Evolutionary conservation across 2,329 filamentous ascomycete genomes (phyloP).

Genomic region (Biscogniauxia mediterranea): DNA sequence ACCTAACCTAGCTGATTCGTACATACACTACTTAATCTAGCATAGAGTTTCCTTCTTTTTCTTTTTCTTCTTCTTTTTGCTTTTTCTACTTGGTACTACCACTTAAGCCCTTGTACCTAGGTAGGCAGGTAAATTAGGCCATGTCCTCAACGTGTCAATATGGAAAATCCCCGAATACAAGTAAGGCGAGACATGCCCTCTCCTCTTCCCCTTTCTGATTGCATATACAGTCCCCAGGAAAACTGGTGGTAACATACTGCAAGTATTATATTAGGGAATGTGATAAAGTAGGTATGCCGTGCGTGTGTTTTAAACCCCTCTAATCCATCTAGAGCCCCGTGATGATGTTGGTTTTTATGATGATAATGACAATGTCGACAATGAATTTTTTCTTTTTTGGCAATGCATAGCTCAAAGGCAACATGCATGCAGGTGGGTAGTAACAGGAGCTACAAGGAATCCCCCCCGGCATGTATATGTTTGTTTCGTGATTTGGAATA

Average conservation of each 20-base stretch:
- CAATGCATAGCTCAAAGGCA: slow-evolving; percentile 18
- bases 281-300: slow-evolving; percentile 12
- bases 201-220: slow-evolving; percentile 1
- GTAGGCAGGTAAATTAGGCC: background rate
- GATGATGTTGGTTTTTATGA: background rate
- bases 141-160: background rate
- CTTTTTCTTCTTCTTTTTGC: background rate
- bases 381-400: slow-evolving; percentile 1
- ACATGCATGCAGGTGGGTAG: slow-evolving; percentile 11
- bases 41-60: background rate
- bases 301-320: slow-evolving; percentile 21
- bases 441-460: slow-evolving; percentile 3
- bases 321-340: slow-evolving; percentile 27
- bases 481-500: slow-evolving; percentile 24
- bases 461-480: slow-evolving; percentile 27
- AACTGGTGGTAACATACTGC: slow-evolving; percentile 2
- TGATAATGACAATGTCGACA: background rate
- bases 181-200: background rate
- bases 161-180: background rate
- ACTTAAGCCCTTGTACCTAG: background rate
- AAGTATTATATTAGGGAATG: slow-evolving; percentile 26
- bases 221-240: slow-evolving; percentile 4
- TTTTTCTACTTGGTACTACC: background rate
- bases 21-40: background rate
- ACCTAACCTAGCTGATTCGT: background rate